A percentile compares a stretch with the other conserved stretches of the same genome.
Conservation (phyloP, 257 asterid species). For the Solanum lycopersicoides region DNA sequence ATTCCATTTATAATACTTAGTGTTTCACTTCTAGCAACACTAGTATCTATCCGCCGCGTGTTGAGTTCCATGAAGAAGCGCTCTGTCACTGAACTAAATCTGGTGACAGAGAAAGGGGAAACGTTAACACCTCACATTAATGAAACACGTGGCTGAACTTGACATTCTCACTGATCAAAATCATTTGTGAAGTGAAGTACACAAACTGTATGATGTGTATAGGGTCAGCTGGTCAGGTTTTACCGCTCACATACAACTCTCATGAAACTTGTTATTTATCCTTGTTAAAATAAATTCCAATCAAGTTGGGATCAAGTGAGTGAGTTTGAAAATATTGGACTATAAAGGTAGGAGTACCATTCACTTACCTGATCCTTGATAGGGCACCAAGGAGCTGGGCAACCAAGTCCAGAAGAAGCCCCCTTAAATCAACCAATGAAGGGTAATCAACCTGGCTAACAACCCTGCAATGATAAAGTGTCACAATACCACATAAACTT, state of each 20-base stretch:
- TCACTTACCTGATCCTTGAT: conserved; percentile 79
- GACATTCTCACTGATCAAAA: neutral
- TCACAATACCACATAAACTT: neutral
- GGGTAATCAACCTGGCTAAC: conserved; percentile 99
- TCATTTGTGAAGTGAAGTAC: neutral
- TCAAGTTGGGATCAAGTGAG: neutral
- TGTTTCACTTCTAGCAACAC: conserved; percentile 91
- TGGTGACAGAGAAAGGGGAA: conserved; percentile 8
- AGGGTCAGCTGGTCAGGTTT: neutral
- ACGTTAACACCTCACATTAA: neutral
- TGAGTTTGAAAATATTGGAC: neutral
- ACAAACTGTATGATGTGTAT: neutral
- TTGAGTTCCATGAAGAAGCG: conserved; percentile 98
- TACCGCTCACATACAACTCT: neutral
- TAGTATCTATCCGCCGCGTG: conserved; percentile 89
- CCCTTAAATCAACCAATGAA: conserved; percentile 95
- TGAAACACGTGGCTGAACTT: neutral
- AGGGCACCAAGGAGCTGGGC: conserved; percentile 99
- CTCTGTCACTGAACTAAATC: conserved; percentile 98
- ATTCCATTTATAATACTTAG: conserved; percentile 91
- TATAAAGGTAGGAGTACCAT: neutral
- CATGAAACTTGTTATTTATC: neutral
- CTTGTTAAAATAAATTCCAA: neutral
- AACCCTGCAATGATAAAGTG: conserved; percentile 48
- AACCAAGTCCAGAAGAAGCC: conserved; percentile 94